These are phyloP conservation scores for Penicillium antarcticum DNA, from an alignment of 495 filamentous ascomycete genomes.

Conservation along the genomic window DNA sequence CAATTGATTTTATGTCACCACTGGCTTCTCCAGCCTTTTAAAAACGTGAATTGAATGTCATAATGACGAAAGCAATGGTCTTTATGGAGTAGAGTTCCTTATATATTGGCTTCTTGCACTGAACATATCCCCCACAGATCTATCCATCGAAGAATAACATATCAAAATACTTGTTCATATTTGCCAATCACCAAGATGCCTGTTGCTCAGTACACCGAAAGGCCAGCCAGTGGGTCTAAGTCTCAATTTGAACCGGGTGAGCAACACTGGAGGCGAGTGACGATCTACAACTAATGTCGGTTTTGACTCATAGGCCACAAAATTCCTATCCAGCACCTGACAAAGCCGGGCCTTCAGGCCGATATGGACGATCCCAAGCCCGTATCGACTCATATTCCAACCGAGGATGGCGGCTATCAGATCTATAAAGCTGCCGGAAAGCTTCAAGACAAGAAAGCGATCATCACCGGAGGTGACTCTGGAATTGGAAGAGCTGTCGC, in stretches of 20 bases:
- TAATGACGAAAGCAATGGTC: background rate
- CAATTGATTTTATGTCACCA: background rate
- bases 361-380: conserved; percentile 64
- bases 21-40: background rate
- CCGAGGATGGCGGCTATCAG: conserved; percentile 66
- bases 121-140: no score
- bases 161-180: background rate
- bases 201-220: conserved; percentile 17
- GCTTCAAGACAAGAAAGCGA: conserved; percentile 67
- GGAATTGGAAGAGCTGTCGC: conserved; percentile 83
- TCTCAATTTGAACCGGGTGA: conserved; percentile 29
- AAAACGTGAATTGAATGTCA: background rate
- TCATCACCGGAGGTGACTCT: conserved; percentile 82
- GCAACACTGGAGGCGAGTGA: background rate
- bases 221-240: conserved; percentile 20
- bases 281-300: background rate
- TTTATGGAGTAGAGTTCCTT: no score
- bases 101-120: no score
- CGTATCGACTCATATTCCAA: conserved; percentile 62
- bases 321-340: conserved; percentile 65
- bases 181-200: conserved; percentile 5
- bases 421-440: conserved; percentile 77
- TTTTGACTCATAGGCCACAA: conserved; percentile 55
- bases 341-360: conserved; percentile 64
- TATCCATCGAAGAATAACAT: no score